phyloP scores from a whole-genome alignment of 176 grass and related monocot species.

The Oryza rufipogon region DNA sequence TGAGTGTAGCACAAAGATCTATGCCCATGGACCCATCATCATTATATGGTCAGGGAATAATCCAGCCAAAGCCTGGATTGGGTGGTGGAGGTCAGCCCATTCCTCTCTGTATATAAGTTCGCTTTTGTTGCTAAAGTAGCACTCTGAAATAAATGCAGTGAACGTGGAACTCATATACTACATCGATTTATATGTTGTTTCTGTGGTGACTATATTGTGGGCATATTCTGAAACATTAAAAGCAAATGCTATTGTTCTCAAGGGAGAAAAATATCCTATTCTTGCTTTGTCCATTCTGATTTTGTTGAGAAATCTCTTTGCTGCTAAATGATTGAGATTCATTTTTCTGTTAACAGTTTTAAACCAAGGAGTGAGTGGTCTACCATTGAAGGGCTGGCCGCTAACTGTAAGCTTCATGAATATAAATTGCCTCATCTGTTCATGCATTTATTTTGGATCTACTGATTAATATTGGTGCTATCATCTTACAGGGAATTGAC shows the following conservation, averaged over 20 bases:
- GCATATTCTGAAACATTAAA: constrained; percentile 22
- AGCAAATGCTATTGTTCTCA: constrained; percentile 25
- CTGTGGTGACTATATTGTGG: constrained; percentile 27
- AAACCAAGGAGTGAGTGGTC: constrained; percentile 92
- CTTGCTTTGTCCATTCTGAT: constrained; percentile 18
- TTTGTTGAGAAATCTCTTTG: constrained; percentile 2
- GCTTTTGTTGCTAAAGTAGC: background rate
- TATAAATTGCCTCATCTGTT: constrained; percentile 24
- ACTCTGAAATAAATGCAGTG: background rate
- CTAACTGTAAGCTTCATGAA: constrained; percentile 68
- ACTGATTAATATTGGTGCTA: constrained; percentile 23
- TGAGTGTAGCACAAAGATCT: constrained; percentile 82
- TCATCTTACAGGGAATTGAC: constrained; percentile 72
- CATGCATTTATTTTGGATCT: constrained; percentile 25
- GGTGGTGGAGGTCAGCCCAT: constrained; percentile 59
- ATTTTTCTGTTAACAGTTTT: constrained; percentile 60
- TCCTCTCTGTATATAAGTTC: constrained; percentile 21
- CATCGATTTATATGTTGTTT: background rate
- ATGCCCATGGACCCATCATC: constrained; percentile 92
- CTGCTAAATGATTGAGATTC: background rate
- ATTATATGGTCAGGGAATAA: constrained; percentile 84
- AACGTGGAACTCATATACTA: constrained; percentile 18
- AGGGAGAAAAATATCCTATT: constrained; percentile 3
- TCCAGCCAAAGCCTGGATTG: constrained; percentile 92
- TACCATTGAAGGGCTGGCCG: constrained; percentile 99